Percentiles rank a stretch among this genome's conserved stretches.
phyloP scores from a whole-genome alignment of 805 yeast genomes.

The Torulaspora delbrueckii region DNA sequence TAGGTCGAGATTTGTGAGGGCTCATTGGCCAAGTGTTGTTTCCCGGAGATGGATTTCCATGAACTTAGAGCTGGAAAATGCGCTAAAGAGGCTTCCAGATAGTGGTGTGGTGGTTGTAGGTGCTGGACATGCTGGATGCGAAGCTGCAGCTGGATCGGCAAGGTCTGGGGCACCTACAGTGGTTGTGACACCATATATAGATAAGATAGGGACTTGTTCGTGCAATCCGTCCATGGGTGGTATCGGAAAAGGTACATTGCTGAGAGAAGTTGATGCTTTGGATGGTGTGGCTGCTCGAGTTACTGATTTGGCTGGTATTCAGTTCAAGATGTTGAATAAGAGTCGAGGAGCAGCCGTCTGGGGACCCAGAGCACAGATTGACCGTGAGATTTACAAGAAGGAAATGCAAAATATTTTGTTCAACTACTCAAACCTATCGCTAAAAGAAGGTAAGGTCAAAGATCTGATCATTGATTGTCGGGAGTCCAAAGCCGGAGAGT shows the following conservation, averaged over 20 bases:
- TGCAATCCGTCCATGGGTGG: conserved; percentile 99
- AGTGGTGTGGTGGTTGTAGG: conserved; percentile 75
- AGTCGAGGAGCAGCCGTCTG: conserved; percentile 94
- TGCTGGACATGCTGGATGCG: conserved; percentile 99
- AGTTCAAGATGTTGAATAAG: conserved; percentile 77
- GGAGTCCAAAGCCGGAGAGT: conserved; percentile 12
- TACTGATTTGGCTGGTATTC: conserved; percentile 92
- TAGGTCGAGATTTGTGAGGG: neutral
- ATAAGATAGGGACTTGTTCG: conserved; percentile 87
- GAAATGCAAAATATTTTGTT: conserved; percentile 73
- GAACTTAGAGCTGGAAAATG: conserved; percentile 13
- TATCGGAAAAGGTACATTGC: conserved; percentile 90
- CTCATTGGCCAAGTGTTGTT: neutral
- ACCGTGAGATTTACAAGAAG: conserved; percentile 65
- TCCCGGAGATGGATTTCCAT: conserved; percentile 9
- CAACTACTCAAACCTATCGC: conserved; percentile 47
- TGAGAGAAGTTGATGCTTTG: conserved; percentile 91
- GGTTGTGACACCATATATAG: conserved; percentile 68
- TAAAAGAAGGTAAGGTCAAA: conserved; percentile 71
- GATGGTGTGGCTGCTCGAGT: conserved; percentile 86
- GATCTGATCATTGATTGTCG: conserved; percentile 64
- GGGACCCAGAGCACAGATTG: conserved; percentile 98
- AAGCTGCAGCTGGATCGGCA: conserved; percentile 92
- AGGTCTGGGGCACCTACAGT: conserved; percentile 58
- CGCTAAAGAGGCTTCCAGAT: conserved; percentile 11